Base-by-base conservation (phyloP, 1,284 basidiomycete genomes). In the Cryptococcus sp. region DNA sequence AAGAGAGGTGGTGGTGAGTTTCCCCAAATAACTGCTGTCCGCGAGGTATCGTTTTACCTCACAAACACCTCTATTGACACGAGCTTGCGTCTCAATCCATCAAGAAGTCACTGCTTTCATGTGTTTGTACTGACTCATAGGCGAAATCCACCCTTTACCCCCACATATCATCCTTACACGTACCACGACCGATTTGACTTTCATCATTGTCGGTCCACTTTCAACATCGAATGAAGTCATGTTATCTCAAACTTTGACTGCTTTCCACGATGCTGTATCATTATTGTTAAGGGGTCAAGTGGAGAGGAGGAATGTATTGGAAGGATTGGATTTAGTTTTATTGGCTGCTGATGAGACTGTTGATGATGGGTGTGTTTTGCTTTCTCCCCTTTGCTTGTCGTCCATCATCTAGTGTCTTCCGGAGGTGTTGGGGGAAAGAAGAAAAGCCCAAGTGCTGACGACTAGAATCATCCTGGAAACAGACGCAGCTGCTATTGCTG, bases 401-500 rank as follows among this genome's bases (percentile, higher is more conserved):
- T 10, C 7, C 5, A 10, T 28, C 13, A 14, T 25, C 34, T 36
- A n/a, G 34, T 36, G 34, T 10, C n/a, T n/a, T 36, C 11, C 34
- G 34, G 10, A 5, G 23, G 9, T 16, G n/a, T 21, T 14, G 23
- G 5, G 23, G 23, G 21, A 16, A 36, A 36, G 39, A 16, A n/a
- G 42, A 36, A n/a, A 11, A 1, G 4, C 7, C 11, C 24, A 14
- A 19, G 7, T 13, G 11, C 40, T 22, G 11, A 19, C 7, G 44
- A 9, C 48, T n/a, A 97, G 94, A 41, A 88, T 98, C 73, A 94
- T 98, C 62, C 86, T 98, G 45, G 94, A 98, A 76, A 98, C 93
- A 1, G 96, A 99, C 75, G 82, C 91, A 4, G 85, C 89, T 0
- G 90, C 93, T 10, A 96, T 99, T 67, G 91, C 93, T 0, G 92